Evolutionary conservation across 148 eudicot genomes (phyloP), one percentile per base, ranked within the genome.

Genomic region (Vaccinium macrocarpon): DNA sequence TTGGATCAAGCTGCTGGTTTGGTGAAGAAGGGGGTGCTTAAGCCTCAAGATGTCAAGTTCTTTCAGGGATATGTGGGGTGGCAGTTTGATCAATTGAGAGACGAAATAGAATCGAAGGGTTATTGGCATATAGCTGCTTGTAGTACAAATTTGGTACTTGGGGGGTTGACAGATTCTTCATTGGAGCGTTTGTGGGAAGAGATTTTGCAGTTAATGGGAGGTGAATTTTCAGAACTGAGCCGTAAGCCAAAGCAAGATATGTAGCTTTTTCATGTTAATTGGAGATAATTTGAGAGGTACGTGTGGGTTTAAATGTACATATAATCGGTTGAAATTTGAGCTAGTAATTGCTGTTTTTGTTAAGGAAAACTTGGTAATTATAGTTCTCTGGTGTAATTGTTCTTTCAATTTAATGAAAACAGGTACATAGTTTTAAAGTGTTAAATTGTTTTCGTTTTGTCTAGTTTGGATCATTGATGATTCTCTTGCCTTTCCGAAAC

Each of bases 61-160:
- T 97, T 93, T 88, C 90, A 92, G 52, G 99, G 99, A 59, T 97
- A 95, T 87, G 96, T 98, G 0, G 99, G 99, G 83, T 97, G 99
- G 99, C 93, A 93, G 86, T 85, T 89, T 29, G 99, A 95, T 89
- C 99, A 97, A 85, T 78, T 97, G 76, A 88, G 85, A 81, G 95
- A 92, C 68, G 99, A 97, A 88, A 91, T 97, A 51, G 95, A 91
- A 18, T 90, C 96, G 0, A 68, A 68, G 18, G 90, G 87, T 50
- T 95, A 91, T 85, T 97, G 99, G 99, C 87, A 97, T 84, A 90
- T 94, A 55, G 99, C 98, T 83, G 97, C 99, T 2, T 97, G 99
- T 84, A 97, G 98, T 82, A 76, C 90, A 27, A 88, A 93, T 81
- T 84, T 97, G 80, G 76, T 97, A 13, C 90, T 87, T 42, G 93